Percentiles rank a stretch among this genome's conserved stretches.
Evolutionary conservation across 2,329 filamentous ascomycete genomes (phyloP).

Genomic region (Blastomyces emzantsi): DNA sequence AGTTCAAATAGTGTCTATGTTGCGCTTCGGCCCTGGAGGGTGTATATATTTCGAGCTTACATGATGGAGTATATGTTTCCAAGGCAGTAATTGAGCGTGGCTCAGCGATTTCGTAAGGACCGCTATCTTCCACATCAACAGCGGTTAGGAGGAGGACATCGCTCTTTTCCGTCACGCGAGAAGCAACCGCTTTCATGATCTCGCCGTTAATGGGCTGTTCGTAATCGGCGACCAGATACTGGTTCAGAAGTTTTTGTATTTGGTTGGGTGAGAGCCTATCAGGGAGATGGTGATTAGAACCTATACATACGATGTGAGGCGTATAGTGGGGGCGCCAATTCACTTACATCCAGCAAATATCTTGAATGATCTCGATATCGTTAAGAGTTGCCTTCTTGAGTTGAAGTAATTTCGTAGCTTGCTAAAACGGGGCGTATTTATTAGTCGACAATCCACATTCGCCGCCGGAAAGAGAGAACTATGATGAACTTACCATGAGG

Average conservation of each 20-base stretch:
- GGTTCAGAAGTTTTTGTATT: slow-evolving; percentile 97
- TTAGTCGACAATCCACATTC: slow-evolving; percentile 14
- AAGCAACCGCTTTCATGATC: slow-evolving; percentile 99
- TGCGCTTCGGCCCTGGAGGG: slow-evolving; percentile 2
- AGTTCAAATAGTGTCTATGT: neutral
- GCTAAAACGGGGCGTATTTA: slow-evolving; percentile 40
- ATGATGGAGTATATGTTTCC: slow-evolving; percentile 96
- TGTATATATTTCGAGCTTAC: slow-evolving; percentile 48
- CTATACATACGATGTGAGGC: neutral
- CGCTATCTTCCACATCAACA: slow-evolving; percentile 98
- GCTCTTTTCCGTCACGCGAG: slow-evolving; percentile 94
- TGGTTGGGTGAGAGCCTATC: slow-evolving; percentile 89
- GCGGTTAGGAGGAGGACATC: slow-evolving; percentile 88
- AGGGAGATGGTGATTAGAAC: slow-evolving; percentile 2
- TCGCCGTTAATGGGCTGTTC: slow-evolving; percentile 99
- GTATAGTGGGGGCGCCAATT: neutral
- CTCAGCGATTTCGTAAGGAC: slow-evolving; percentile 96
- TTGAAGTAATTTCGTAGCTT: slow-evolving; percentile 96
- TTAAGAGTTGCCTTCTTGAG: slow-evolving; percentile 98
- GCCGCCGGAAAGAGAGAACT: neutral
- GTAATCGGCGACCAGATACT: slow-evolving; percentile 97
- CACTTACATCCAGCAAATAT: slow-evolving; percentile 99
- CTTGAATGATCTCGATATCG: slow-evolving; percentile 99
- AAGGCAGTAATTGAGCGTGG: slow-evolving; percentile 90
- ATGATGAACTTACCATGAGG: slow-evolving; percentile 62